These are phyloP conservation scores for Cornus kousa DNA, from an alignment of 148 eudicot species.

Conservation along the genomic window DNA sequence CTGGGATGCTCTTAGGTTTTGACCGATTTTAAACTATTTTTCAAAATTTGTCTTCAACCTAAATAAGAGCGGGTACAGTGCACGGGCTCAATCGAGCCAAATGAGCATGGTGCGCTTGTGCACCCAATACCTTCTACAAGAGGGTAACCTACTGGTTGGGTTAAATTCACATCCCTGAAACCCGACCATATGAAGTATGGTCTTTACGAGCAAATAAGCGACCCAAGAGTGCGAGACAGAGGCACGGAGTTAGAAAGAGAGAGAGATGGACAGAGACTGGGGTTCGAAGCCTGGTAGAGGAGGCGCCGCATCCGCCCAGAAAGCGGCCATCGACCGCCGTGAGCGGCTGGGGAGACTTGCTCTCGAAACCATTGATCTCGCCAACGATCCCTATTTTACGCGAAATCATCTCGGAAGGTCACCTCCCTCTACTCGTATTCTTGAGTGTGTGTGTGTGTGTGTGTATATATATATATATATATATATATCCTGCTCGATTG, in stretches of 20 bases:
- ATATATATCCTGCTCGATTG: background rate
- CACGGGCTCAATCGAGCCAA: no score
- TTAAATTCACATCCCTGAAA: no score
- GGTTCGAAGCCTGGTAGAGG: slow-evolving; percentile 99
- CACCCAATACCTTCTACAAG: no score
- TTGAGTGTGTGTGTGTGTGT: background rate
- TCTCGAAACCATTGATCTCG: slow-evolving; percentile 91
- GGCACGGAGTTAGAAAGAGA: slow-evolving; percentile 3
- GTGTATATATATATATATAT: background rate
- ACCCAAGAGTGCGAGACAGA: background rate
- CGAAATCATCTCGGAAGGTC: slow-evolving; percentile 95
- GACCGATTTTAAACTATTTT: no score
- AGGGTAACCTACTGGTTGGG: no score
- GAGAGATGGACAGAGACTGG: slow-evolving; percentile 86
- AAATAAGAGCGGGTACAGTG: no score
- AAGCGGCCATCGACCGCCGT: slow-evolving; percentile 95
- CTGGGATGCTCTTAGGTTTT: no score
- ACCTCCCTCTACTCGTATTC: background rate
- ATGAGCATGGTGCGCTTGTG: no score
- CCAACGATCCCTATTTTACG: slow-evolving; percentile 97
- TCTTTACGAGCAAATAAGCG: no score
- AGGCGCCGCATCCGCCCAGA: slow-evolving; percentile 94
- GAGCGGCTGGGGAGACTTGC: slow-evolving; percentile 91
- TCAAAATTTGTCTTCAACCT: no score
- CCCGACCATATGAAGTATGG: no score